Evolutionary conservation across 176 grass and related monocot genomes (phyloP).

Genomic region (Thalia dealbata): DNA sequence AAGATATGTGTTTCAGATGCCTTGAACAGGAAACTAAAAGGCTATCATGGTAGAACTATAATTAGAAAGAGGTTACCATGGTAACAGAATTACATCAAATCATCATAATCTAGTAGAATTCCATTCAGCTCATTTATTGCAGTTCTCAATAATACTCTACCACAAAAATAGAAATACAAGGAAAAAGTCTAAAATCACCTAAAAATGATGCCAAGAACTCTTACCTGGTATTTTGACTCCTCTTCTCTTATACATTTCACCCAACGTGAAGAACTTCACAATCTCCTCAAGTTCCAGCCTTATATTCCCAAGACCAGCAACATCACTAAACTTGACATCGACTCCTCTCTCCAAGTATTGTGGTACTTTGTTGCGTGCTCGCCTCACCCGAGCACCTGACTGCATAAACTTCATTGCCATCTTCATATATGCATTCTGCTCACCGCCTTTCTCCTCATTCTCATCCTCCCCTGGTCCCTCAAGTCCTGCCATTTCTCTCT

Average conservation of each 20-base stretch:
- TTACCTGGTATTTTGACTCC: conserved; percentile 29
- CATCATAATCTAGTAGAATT: not conserved
- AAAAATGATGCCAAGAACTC: not conserved
- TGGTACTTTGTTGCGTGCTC: conserved; percentile 16
- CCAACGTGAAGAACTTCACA: conserved; percentile 36
- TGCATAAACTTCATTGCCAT: conserved; percentile 31
- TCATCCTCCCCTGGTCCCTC: conserved; percentile 23
- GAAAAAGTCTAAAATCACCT: not conserved
- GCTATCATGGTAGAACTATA: not conserved
- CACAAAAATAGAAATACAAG: not conserved
- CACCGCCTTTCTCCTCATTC: conserved; percentile 16
- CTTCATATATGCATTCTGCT: conserved; percentile 29
- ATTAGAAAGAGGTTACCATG: not conserved
- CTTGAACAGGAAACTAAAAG: not conserved
- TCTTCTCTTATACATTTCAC: conserved; percentile 26
- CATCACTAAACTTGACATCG: conserved; percentile 29
- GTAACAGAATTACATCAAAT: not conserved
- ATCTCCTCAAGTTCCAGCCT: conserved; percentile 30
- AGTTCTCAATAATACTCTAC: not conserved
- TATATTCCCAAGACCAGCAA: conserved; percentile 30
- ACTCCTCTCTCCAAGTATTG: conserved; percentile 27
- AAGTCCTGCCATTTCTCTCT: conserved; percentile 24
- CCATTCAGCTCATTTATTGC: not conserved
- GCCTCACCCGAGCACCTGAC: conserved; percentile 25
- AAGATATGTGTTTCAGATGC: not conserved